Percentiles rank a stretch among this genome's conserved stretches.
Evolutionary conservation across 2,329 filamentous ascomycete species (phyloP).

Genomic region (Claviceps sp.): DNA sequence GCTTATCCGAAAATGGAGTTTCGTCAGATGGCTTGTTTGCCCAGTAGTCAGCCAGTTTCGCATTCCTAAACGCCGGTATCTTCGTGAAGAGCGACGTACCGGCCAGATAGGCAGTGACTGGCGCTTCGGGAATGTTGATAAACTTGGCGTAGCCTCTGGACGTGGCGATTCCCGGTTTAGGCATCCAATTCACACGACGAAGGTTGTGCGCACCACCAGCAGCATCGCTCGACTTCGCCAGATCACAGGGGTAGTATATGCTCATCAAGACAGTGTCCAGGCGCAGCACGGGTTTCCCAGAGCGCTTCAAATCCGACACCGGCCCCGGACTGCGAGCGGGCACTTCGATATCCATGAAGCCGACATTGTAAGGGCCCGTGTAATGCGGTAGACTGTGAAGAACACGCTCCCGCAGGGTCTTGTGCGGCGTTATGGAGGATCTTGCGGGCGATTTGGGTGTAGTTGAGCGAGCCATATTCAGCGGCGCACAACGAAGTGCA

Average conservation of each 20-base stretch:
- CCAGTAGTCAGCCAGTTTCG: slow-evolving; percentile 41
- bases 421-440: slow-evolving; percentile 15
- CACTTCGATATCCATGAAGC: slow-evolving; percentile 54
- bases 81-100: slow-evolving; percentile 50
- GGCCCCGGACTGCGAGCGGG: slow-evolving; percentile 31
- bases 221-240: slow-evolving; percentile 13
- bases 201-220: slow-evolving; percentile 24
- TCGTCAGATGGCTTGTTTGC: slow-evolving; percentile 26
- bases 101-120: slow-evolving; percentile 39
- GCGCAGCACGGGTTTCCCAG: slow-evolving; percentile 25
- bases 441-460: not conserved
- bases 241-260: slow-evolving; percentile 49
- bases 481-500: not conserved
- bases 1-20: slow-evolving; percentile 18
- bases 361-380: slow-evolving; percentile 52
- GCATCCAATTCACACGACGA: slow-evolving; percentile 48
- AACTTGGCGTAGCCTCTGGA: slow-evolving; percentile 51
- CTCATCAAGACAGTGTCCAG: slow-evolving; percentile 47
- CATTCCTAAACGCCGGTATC: slow-evolving; percentile 49
- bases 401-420: slow-evolving; percentile 23
- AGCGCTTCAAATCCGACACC: slow-evolving; percentile 27
- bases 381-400: slow-evolving; percentile 43
- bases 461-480: slow-evolving; percentile 2
- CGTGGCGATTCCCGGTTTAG: slow-evolving; percentile 39
- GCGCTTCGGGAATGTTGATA: slow-evolving; percentile 33